Conservation (phyloP, 352 stramenopile genomes). For the Phytophthora boehmeriae region DNA sequence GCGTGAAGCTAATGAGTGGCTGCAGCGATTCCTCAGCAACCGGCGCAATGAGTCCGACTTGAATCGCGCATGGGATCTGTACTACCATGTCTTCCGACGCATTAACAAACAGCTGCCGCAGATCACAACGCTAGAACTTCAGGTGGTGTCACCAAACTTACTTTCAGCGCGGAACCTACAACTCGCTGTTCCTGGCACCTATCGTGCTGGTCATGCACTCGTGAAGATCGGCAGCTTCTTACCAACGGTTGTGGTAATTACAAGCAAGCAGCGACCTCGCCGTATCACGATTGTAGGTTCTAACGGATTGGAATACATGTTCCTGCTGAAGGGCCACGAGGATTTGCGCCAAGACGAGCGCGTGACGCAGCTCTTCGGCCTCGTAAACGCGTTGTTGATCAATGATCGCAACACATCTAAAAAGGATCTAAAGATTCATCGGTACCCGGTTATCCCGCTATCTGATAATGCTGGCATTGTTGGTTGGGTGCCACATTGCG, state of each 20-base stretch:
- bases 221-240: slow-evolving; percentile 91
- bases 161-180: slow-evolving; percentile 92
- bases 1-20: slow-evolving; percentile 80
- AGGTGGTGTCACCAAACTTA: slow-evolving; percentile 95
- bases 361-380: slow-evolving; percentile 99
- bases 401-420: slow-evolving; percentile 96
- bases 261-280: slow-evolving; percentile 97
- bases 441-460: slow-evolving; percentile 98
- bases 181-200: slow-evolving; percentile 95
- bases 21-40: slow-evolving; percentile 66
- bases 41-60: slow-evolving; percentile 82
- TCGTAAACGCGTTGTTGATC: slow-evolving; percentile 99
- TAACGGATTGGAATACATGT: slow-evolving; percentile 98
- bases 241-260: slow-evolving; percentile 95
- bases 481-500: slow-evolving; percentile 98
- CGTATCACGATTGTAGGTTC: slow-evolving; percentile 95
- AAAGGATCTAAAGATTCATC: slow-evolving; percentile 97
- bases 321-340: slow-evolving; percentile 99
- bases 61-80: slow-evolving; percentile 98
- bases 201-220: slow-evolving; percentile 68
- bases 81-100: slow-evolving; percentile 97
- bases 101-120: slow-evolving; percentile 91
- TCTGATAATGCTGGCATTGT: slow-evolving; percentile 98
- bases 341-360: slow-evolving; percentile 99
- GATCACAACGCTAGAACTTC: slow-evolving; percentile 96